Evolutionary conservation across 805 yeast species (phyloP).

Genomic region (Sungouiella thailandica): DNA sequence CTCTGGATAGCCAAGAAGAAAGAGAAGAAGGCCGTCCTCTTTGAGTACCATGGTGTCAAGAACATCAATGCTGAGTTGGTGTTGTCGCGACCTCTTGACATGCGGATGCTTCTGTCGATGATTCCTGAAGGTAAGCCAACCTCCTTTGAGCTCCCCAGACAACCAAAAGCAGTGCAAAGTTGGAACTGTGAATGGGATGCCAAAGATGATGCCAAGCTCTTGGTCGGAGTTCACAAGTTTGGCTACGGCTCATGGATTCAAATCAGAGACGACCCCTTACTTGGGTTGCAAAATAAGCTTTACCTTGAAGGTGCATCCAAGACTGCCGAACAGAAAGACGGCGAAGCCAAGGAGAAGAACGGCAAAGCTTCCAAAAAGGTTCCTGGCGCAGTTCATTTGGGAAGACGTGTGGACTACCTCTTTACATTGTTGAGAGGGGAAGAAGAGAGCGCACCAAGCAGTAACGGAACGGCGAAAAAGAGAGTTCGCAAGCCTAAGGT

Average conservation of each 20-base stretch:
- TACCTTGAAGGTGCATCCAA: conserved; percentile 47
- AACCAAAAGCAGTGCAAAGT: conserved; percentile 77
- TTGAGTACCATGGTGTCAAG: conserved; percentile 84
- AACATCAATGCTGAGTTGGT: conserved; percentile 88
- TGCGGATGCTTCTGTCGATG: conserved; percentile 55
- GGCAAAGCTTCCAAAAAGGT: conserved; percentile 48
- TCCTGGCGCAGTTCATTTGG: conserved; percentile 90
- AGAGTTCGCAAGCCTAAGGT: conserved; percentile 15
- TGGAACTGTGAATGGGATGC: conserved; percentile 89
- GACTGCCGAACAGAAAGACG: conserved; percentile 9
- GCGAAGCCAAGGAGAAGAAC: conserved; percentile 19
- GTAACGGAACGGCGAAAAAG: conserved; percentile 10
- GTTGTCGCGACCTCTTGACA: conserved; percentile 77
- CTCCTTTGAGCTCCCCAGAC: conserved; percentile 52
- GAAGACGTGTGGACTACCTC: conserved; percentile 86
- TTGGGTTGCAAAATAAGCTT: conserved; percentile 80
- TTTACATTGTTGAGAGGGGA: conserved; percentile 65
- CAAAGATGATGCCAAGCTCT: conserved; percentile 78
- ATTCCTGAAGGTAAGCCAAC: conserved; percentile 54
- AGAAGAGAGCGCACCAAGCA: conserved; percentile 20
- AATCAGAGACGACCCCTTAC: conserved; percentile 91
- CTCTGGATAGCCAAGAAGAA: conserved; percentile 61
- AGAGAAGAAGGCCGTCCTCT: conserved; percentile 85
- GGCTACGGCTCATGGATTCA: conserved; percentile 96
- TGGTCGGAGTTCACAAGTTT: conserved; percentile 84